phyloP scores from a whole-genome alignment of 208 protist genomes.

The Leishmania major region DNA sequence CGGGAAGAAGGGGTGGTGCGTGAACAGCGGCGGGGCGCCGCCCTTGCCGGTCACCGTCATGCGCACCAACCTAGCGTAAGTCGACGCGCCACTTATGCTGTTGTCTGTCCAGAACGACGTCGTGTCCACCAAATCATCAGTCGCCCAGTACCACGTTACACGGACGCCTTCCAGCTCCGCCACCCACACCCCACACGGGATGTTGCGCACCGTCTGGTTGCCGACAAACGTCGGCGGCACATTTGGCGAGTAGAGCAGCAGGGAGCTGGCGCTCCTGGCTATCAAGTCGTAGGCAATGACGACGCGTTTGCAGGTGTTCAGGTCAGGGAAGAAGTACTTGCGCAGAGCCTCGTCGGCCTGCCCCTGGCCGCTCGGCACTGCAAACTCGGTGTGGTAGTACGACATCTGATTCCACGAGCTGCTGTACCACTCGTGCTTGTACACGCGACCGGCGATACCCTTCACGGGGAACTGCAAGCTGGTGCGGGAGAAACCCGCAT shows the following conservation, averaged over 20 bases:
- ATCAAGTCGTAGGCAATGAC: conserved; percentile 33
- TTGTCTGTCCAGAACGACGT: neutral
- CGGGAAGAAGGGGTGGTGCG: conserved; percentile 55
- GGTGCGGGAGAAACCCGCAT: neutral
- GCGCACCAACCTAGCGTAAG: conserved; percentile 34
- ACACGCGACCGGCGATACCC: conserved; percentile 33
- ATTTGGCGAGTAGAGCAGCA: conserved; percentile 29
- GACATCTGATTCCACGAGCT: conserved; percentile 24
- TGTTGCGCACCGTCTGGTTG: conserved; percentile 44
- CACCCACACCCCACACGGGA: conserved; percentile 47
- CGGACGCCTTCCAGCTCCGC: conserved; percentile 25
- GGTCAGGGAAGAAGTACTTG: conserved; percentile 44
- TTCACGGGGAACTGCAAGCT: conserved; percentile 20
- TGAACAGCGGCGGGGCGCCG: conserved; percentile 37
- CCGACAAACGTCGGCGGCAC: conserved; percentile 38
- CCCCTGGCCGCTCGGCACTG: conserved; percentile 15
- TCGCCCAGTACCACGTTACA: conserved; percentile 52
- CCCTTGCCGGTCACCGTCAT: conserved; percentile 41
- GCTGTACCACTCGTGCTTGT: conserved; percentile 46
- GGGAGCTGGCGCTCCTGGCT: conserved; percentile 2
- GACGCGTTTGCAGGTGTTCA: conserved; percentile 29
- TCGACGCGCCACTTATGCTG: neutral
- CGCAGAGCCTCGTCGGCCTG: conserved; percentile 21
- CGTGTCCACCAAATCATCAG: conserved; percentile 2
- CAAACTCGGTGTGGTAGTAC: conserved; percentile 29